These are phyloP conservation scores for Fusarium circinatum DNA, from an alignment of 2,329 filamentous ascomycete genomes.

Conservation along the genomic window DNA sequence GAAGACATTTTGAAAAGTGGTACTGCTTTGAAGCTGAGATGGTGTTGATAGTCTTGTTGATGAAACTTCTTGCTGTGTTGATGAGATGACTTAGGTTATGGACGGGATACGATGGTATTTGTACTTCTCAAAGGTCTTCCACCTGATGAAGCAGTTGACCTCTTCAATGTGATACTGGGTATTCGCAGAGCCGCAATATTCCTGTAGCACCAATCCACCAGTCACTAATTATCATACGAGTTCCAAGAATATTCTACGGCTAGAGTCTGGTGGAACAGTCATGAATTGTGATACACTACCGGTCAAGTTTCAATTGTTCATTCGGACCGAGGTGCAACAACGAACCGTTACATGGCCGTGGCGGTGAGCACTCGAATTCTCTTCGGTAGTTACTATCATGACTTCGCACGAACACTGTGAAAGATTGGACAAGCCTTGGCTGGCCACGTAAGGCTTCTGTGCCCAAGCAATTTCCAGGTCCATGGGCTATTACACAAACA, in stretches of 20 bases:
- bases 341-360: not conserved
- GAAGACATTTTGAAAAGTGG: not conserved
- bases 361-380: not conserved
- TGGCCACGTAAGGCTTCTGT: not conserved
- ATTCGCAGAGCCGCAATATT: not conserved
- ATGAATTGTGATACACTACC: not conserved
- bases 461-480: not conserved
- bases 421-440: not conserved
- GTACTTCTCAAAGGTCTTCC: not conserved
- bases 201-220: not conserved
- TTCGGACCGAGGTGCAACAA: not conserved
- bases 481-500: not conserved
- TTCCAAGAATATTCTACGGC: not conserved
- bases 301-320: not conserved
- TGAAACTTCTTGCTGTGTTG: not conserved
- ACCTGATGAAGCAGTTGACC: not conserved
- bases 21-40: rapidly evolving
- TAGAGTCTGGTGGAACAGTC: not conserved
- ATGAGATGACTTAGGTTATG: not conserved
- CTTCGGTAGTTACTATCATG: not conserved
- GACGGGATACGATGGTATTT: not conserved
- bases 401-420: not conserved
- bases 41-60: not conserved
- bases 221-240: not conserved
- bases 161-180: not conserved